Conservation (phyloP, 257 asterid genomes). For the Solanum medicagineum region DNA sequence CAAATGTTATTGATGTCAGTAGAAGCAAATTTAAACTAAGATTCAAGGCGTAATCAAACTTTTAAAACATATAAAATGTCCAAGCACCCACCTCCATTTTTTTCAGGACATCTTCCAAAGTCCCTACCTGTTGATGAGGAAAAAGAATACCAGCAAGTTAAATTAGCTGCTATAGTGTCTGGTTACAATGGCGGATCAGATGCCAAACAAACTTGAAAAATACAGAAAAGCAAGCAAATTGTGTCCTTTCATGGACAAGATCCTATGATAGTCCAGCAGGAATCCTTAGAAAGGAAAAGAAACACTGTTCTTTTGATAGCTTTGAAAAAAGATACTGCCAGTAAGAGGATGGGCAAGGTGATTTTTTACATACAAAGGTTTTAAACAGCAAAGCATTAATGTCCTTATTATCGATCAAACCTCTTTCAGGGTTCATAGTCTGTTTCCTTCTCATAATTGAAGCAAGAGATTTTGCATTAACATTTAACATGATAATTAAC, state of each 20-base stretch:
- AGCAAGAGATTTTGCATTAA: background rate
- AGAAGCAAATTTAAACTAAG: background rate
- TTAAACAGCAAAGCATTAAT: background rate
- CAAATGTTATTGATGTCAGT: background rate
- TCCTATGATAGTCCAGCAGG: background rate
- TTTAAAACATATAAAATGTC: background rate
- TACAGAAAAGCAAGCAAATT: background rate
- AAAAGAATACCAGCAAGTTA: background rate
- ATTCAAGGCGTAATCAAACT: background rate
- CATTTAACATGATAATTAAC: background rate
- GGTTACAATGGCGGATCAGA: background rate
- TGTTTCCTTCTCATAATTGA: background rate
- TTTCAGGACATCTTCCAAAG: constrained; percentile 85
- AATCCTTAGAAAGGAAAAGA: background rate
- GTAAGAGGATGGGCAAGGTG: background rate
- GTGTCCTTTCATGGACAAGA: background rate
- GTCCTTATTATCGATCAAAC: background rate
- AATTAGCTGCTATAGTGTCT: background rate
- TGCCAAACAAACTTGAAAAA: background rate
- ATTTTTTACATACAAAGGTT: background rate
- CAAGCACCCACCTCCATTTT: constrained; percentile 73
- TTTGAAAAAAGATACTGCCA: background rate
- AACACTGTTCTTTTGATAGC: background rate
- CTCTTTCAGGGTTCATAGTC: background rate
- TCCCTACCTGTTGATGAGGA: constrained; percentile 65